These are phyloP conservation scores for Ophiocordyceps camponoti-leonardi DNA, from an alignment of 2,329 filamentous ascomycete genomes.

Conservation along the genomic window DNA sequence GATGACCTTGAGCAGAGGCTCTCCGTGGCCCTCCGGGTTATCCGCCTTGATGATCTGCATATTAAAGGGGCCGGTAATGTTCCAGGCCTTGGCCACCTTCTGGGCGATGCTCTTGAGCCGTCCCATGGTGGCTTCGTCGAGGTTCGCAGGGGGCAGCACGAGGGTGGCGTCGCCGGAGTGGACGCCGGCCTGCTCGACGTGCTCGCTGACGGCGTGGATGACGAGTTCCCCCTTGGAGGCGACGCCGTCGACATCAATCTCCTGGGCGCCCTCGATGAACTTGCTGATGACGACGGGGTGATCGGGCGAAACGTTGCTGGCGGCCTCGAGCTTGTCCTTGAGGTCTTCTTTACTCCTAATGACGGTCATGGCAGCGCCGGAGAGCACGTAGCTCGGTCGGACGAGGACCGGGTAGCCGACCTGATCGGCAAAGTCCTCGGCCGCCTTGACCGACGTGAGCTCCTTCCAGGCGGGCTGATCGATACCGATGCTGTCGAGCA, in stretches of 20 bases:
- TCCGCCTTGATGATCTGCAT: too few relatives aligned
- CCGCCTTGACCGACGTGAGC: slow-evolving; percentile 85
- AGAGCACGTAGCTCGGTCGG: too few relatives aligned
- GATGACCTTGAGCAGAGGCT: slow-evolving; percentile 78
- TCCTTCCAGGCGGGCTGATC: slow-evolving; percentile 98
- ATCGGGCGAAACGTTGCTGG: slow-evolving; percentile 79
- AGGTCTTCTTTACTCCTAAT: too few relatives aligned
- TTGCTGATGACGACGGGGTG: slow-evolving; percentile 97
- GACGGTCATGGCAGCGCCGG: too few relatives aligned
- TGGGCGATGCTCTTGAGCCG: too few relatives aligned
- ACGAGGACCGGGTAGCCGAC: slow-evolving; percentile 55
- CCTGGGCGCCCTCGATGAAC: slow-evolving; percentile 91
- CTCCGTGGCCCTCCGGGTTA: slow-evolving; percentile 43
- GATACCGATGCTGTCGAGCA: slow-evolving; percentile 86
- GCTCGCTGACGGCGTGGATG: slow-evolving; percentile 83
- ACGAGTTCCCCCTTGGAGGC: slow-evolving; percentile 73
- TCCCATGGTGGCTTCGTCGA: slow-evolving; percentile 34
- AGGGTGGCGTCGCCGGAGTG: slow-evolving; percentile 96
- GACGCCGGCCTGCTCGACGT: slow-evolving; percentile 92
- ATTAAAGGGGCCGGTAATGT: too few relatives aligned
- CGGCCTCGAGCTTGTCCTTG: slow-evolving; percentile 85
- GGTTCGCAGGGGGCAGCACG: slow-evolving; percentile 68
- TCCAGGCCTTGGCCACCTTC: too few relatives aligned
- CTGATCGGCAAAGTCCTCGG: slow-evolving; percentile 67
- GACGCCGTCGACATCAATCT: slow-evolving; percentile 93